These are phyloP conservation scores for Exophiala xenobiotica DNA, from an alignment of 2,329 filamentous ascomycete genomes.

Conservation along the genomic window DNA sequence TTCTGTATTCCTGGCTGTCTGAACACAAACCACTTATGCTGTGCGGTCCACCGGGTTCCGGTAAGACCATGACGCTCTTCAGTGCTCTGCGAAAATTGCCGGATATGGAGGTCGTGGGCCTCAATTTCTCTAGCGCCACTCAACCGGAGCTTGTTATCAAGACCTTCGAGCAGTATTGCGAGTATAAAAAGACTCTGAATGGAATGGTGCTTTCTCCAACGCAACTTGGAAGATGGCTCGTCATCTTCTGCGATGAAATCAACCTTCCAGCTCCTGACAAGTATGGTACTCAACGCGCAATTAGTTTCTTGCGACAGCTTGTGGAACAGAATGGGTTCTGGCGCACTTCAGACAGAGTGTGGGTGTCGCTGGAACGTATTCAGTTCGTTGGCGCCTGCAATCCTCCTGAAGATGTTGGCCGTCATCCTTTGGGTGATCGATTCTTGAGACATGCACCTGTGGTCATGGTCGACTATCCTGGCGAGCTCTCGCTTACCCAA, in stretches of 20 bases:
- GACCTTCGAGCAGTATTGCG: slow-evolving; percentile 99
- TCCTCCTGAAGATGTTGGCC: slow-evolving; percentile 92
- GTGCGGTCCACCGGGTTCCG: slow-evolving; percentile 94
- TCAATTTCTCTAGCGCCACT: slow-evolving; percentile 98
- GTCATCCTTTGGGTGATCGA: slow-evolving; percentile 86
- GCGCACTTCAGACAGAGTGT: slow-evolving; percentile 94
- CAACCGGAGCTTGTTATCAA: slow-evolving; percentile 97
- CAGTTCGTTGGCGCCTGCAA: slow-evolving; percentile 99
- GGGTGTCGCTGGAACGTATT: slow-evolving; percentile 96
- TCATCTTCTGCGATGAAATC: slow-evolving; percentile 99
- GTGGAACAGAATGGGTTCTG: slow-evolving; percentile 99
- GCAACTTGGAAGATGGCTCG: slow-evolving; percentile 95
- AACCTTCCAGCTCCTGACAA: slow-evolving; percentile 97
- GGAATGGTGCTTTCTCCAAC: slow-evolving; percentile 93
- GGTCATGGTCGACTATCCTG: slow-evolving; percentile 99
- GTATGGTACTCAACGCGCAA: slow-evolving; percentile 95
- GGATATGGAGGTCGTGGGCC: slow-evolving; percentile 97
- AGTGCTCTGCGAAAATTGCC: slow-evolving; percentile 93
- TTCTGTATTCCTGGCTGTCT: slow-evolving; percentile 98
- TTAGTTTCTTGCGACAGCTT: slow-evolving; percentile 93
- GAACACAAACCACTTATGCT: slow-evolving; percentile 97
- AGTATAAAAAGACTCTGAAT: slow-evolving; percentile 98
- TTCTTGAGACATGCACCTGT: slow-evolving; percentile 97
- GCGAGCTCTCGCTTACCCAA: slow-evolving; percentile 88
- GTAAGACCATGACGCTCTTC: slow-evolving; percentile 99